These are phyloP conservation scores for Linderina pennispora DNA, from an alignment of 192 early-diverging fungal species.

Conservation along the genomic window DNA sequence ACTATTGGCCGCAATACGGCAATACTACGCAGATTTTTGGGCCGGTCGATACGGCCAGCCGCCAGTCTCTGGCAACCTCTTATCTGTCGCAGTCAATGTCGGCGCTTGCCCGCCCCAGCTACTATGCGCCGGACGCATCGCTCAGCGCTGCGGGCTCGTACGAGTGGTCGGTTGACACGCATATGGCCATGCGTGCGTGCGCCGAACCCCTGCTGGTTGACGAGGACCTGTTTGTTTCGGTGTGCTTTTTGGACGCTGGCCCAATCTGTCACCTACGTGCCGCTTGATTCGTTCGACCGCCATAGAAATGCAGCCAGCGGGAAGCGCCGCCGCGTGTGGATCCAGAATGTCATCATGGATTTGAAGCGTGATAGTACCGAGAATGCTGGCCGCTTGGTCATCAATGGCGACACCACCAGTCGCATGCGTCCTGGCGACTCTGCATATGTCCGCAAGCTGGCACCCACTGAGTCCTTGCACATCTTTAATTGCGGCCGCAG, in stretches of 20 bases:
- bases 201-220: conserved; percentile 30
- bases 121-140: no score
- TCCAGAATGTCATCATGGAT: conserved; percentile 27
- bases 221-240: conserved; percentile 30
- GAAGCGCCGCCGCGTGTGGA: conserved; percentile 25
- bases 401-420: conserved; percentile 26
- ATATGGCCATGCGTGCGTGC: conserved; percentile 25
- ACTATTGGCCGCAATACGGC: conserved; percentile 38
- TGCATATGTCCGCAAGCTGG: conserved; percentile 29
- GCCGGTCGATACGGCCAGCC: background rate
- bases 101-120: no score
- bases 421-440: conserved; percentile 40
- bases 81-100: conserved; percentile 30
- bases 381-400: conserved; percentile 27
- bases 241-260: conserved; percentile 23
- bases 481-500: conserved; percentile 34
- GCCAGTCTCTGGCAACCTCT: conserved; percentile 6
- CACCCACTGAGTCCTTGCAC: conserved; percentile 10
- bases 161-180: no score
- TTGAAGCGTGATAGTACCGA: conserved; percentile 9
- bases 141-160: no score
- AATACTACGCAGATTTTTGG: conserved; percentile 36
- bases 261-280: conserved; percentile 24
- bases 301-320: conserved; percentile 18
- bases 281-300: conserved; percentile 24